A percentile compares a stretch with the other conserved stretches of the same genome.
phyloP scores from a whole-genome alignment of 2,329 filamentous ascomycete genomes.

The Cercospora sesami region DNA sequence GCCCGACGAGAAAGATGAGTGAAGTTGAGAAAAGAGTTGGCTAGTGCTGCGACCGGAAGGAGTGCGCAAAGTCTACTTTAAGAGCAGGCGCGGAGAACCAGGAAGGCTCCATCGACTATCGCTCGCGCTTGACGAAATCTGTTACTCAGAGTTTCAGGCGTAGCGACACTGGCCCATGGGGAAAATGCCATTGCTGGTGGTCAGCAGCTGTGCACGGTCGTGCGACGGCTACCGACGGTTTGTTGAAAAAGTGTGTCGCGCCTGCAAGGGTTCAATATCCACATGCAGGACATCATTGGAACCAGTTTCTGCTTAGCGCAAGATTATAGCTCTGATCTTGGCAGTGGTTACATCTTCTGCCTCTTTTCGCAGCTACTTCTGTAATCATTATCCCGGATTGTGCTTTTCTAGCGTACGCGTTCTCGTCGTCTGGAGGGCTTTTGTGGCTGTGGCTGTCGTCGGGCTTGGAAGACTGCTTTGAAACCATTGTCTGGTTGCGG shows the following conservation, averaged over 20 bases:
- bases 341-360: not conserved
- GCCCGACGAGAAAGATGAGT: not conserved
- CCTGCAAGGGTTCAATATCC: conserved; percentile 4
- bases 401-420: not conserved
- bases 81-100: conserved; percentile 1
- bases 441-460: not conserved
- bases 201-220: conserved; percentile 1
- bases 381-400: not conserved
- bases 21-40: conserved; percentile 7
- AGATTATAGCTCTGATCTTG: not conserved
- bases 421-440: not conserved
- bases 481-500: not conserved
- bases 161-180: conserved; percentile 11
- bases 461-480: not conserved
- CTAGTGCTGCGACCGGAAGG: conserved; percentile 5
- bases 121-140: conserved; percentile 3
- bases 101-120: not conserved
- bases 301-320: not conserved
- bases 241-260: not conserved
- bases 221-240: conserved; percentile 14
- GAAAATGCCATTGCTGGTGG: conserved; percentile 12
- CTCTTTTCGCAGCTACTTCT: not conserved
- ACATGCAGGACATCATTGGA: conserved; percentile 1
- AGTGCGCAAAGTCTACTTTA: conserved; percentile 11
- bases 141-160: conserved; percentile 10